Evolutionary conservation across 2,329 filamentous ascomycete genomes (phyloP).

Genomic region (Aspergillus chevalieri): DNA sequence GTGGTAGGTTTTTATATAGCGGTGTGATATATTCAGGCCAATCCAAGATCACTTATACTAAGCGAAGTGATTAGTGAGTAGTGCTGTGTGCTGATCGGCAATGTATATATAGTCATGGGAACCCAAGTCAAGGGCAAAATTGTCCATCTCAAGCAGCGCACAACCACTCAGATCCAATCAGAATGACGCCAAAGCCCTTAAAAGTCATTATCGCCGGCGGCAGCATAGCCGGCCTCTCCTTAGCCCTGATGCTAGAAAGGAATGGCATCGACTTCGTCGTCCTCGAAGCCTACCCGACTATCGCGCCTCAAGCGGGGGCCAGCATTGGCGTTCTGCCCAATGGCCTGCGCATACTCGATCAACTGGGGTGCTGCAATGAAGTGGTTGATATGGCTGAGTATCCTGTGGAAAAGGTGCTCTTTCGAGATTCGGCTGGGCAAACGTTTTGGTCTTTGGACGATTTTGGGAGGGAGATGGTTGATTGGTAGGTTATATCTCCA

Average conservation of each 20-base stretch:
- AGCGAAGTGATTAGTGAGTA: background rate
- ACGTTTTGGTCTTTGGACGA: slow-evolving; percentile 3
- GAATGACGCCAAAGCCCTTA: slow-evolving; percentile 6
- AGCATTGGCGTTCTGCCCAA: slow-evolving; percentile 43
- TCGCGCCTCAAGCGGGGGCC: slow-evolving; percentile 44
- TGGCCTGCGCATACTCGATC: slow-evolving; percentile 45
- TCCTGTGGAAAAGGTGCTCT: slow-evolving; percentile 6
- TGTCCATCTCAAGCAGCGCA: background rate
- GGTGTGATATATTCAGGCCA: background rate
- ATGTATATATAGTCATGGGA: background rate
- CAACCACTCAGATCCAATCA: background rate
- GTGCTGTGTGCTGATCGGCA: background rate
- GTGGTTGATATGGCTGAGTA: slow-evolving; percentile 9
- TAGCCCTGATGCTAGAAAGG: slow-evolving; percentile 42
- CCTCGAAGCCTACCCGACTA: slow-evolving; percentile 38
- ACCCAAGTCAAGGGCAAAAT: background rate
- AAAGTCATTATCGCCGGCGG: slow-evolving; percentile 45
- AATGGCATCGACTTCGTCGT: slow-evolving; percentile 44
- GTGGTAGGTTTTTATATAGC: background rate
- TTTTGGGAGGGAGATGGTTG: background rate
- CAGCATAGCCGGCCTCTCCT: slow-evolving; percentile 41
- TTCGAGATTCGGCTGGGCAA: slow-evolving; percentile 6
- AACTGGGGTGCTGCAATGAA: slow-evolving; percentile 38
- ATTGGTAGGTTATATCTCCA: slow-evolving; percentile 1
- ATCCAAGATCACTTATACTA: background rate